Percentiles rank a stretch among this genome's conserved stretches.
phyloP scores from a whole-genome alignment of 2,329 filamentous ascomycete genomes.

The Dactylellina leptospora region DNA sequence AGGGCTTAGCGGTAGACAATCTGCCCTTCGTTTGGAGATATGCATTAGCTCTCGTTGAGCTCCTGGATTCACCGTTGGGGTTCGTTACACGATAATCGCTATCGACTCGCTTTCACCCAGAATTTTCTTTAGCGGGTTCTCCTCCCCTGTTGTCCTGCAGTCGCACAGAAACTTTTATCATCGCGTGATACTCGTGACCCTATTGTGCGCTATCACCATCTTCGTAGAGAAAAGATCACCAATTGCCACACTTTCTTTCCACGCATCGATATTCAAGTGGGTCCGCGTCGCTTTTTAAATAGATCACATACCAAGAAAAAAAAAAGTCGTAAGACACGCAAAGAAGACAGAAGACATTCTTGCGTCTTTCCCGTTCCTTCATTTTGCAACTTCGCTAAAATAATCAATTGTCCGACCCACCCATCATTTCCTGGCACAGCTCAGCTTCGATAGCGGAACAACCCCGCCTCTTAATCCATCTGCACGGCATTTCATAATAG shows the following conservation, averaged over 20 bases:
- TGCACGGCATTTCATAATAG: slow-evolving; percentile 18
- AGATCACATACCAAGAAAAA: slow-evolving; percentile 22
- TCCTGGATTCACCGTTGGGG: slow-evolving; percentile 12
- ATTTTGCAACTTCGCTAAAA: slow-evolving; percentile 38
- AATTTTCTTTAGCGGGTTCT: slow-evolving; percentile 5
- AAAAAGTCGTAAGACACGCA: slow-evolving; percentile 16
- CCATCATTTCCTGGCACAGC: slow-evolving; percentile 16
- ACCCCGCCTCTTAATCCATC: background rate
- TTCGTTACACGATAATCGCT: slow-evolving; percentile 50
- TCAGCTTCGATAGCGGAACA: too few relatives aligned
- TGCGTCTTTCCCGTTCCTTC: slow-evolving; percentile 46
- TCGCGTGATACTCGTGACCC: slow-evolving; percentile 38
- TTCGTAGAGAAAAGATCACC: background rate
- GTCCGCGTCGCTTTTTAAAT: background rate
- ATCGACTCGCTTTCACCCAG: slow-evolving; percentile 25
- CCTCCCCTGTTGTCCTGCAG: slow-evolving; percentile 8
- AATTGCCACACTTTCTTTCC: slow-evolving; percentile 41
- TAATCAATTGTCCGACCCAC: slow-evolving; percentile 28
- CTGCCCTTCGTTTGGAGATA: background rate
- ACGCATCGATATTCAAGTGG: too few relatives aligned
- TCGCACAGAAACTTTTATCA: slow-evolving; percentile 22
- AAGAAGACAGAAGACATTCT: slow-evolving; percentile 40
- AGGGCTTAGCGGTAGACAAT: slow-evolving; percentile 23
- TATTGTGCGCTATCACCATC: slow-evolving; percentile 1
- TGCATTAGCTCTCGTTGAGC: background rate